Conservation (phyloP, 805 yeast genomes). For the Barnettozyma botsteinii region DNA sequence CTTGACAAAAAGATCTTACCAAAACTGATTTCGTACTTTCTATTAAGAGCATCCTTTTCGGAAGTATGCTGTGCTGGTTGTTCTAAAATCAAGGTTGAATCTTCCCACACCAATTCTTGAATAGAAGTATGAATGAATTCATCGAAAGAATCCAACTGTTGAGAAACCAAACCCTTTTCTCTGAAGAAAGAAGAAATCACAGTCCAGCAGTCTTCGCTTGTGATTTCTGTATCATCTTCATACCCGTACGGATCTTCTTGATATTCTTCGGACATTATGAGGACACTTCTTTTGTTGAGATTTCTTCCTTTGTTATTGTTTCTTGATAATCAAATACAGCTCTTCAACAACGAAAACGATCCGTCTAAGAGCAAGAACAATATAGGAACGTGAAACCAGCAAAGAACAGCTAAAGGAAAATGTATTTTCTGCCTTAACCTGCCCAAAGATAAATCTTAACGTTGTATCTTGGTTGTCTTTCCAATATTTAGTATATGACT, state of each 20-base stretch:
- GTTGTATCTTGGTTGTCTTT: background rate
- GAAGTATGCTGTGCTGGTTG: constrained; percentile 97
- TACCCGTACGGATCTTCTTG: constrained; percentile 55
- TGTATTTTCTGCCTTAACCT: background rate
- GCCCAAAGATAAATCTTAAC: constrained; percentile 1
- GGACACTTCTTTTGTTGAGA: background rate
- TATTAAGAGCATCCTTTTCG: constrained; percentile 82
- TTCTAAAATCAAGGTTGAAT: constrained; percentile 86
- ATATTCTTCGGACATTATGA: constrained; percentile 26
- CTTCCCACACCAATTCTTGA: constrained; percentile 96
- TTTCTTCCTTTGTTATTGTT: constrained; percentile 1
- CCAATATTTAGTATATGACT: background rate
- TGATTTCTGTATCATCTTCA: constrained; percentile 46
- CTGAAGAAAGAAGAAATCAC: constrained; percentile 94
- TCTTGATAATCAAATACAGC: background rate
- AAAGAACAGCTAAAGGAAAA: background rate
- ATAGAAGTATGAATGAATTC: constrained; percentile 95
- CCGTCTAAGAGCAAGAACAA: background rate
- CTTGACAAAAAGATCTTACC: constrained; percentile 95
- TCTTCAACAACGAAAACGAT: background rate
- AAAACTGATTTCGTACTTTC: constrained; percentile 93
- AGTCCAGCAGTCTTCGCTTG: constrained; percentile 99
- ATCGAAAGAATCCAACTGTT: constrained; percentile 96
- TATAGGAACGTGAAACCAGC: background rate
- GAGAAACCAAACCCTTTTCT: constrained; percentile 95